These are phyloP conservation scores for Sphagnum magellanicum DNA, from an alignment of 228 moss, liverwort and hornwort genomes.

Conservation along the genomic window DNA sequence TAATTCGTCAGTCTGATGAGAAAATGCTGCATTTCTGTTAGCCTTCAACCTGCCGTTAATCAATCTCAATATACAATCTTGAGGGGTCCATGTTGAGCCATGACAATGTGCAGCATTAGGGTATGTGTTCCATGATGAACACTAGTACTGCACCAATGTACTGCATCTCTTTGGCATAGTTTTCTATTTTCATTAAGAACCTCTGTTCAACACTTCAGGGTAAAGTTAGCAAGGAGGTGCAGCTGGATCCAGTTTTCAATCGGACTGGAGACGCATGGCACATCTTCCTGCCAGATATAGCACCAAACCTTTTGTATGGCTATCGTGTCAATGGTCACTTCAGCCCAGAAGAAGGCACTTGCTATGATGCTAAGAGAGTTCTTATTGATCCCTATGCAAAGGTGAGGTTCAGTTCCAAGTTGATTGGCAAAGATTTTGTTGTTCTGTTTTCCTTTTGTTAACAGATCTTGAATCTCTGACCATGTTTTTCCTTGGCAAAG, in stretches of 20 bases:
- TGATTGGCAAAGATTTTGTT: not conserved
- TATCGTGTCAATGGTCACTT: conserved; percentile 65
- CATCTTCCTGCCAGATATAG: conserved; percentile 58
- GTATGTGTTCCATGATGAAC: no score
- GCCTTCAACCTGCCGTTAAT: no score
- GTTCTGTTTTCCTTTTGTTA: not conserved
- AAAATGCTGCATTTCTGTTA: not conserved
- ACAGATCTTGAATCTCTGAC: not conserved
- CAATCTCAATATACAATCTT: no score
- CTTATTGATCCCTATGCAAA: conserved; percentile 86
- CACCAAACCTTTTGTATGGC: conserved; percentile 72
- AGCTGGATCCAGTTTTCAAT: conserved; percentile 55
- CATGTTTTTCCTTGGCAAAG: no score
- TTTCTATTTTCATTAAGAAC: no score
- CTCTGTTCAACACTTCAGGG: conserved; percentile 27
- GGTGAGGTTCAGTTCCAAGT: conserved; percentile 19
- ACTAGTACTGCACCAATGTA: no score
- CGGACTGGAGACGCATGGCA: conserved; percentile 86
- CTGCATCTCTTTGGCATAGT: no score
- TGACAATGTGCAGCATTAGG: no score
- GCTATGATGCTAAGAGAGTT: conserved; percentile 51
- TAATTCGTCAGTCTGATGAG: not conserved
- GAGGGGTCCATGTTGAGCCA: no score
- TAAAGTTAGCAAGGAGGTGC: conserved; percentile 46
- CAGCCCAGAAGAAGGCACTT: conserved; percentile 59